Conservation (phyloP, 176 grass and related monocot species). For the Triticum monococcum region DNA sequence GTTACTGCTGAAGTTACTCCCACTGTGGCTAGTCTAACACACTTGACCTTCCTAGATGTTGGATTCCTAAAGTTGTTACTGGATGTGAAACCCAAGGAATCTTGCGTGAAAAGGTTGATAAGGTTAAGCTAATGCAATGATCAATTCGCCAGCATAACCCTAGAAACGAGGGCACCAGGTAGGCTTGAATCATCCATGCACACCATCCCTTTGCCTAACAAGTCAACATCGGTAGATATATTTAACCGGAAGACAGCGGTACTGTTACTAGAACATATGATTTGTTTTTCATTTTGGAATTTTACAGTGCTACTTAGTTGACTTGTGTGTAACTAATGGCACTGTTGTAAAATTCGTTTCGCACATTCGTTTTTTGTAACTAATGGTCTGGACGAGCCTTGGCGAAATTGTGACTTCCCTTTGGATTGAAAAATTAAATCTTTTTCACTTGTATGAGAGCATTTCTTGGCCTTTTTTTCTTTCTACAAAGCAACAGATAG, state of each 20-base stretch:
- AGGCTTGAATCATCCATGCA: conserved; percentile 15
- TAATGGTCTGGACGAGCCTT: not conserved
- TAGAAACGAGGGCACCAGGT: conserved; percentile 36
- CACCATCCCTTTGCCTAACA: not conserved
- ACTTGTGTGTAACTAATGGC: no score
- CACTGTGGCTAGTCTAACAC: no score
- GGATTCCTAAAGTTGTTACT: conserved; percentile 36
- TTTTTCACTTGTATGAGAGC: not conserved
- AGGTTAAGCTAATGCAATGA: conserved; percentile 27
- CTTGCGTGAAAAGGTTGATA: conserved; percentile 25
- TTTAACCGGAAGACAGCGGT: no score
- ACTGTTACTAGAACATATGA: no score
- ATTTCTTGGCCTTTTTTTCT: not conserved
- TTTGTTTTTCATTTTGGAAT: no score
- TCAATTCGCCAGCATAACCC: conserved; percentile 19
- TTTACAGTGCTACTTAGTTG: no score
- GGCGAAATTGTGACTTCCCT: not conserved
- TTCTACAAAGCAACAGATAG: not conserved
- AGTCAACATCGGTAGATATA: conserved; percentile 27
- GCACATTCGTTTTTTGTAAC: no score
- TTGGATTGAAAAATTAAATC: no score
- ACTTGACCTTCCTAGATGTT: conserved; percentile 38
- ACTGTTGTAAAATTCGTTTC: no score
- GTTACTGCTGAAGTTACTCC: no score
- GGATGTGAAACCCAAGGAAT: conserved; percentile 26